These are phyloP conservation scores for Tricharina praecox DNA, from an alignment of 495 filamentous ascomycete genomes.

Conservation along the genomic window DNA sequence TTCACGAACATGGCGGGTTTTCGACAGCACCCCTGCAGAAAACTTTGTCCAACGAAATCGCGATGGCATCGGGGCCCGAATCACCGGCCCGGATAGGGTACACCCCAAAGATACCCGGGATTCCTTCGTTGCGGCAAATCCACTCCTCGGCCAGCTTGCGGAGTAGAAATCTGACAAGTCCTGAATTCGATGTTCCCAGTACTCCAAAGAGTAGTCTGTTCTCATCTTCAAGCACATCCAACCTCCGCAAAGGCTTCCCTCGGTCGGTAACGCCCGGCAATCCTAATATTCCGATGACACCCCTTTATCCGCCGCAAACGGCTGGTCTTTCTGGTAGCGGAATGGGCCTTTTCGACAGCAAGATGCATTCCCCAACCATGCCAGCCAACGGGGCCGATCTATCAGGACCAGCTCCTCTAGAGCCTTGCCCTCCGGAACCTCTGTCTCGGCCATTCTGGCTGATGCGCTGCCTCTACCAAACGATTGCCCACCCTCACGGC, in stretches of 20 bases:
- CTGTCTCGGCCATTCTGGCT: conserved; percentile 90
- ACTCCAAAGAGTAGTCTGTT: conserved; percentile 59
- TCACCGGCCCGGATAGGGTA: conserved; percentile 31
- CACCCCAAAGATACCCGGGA: conserved; percentile 36
- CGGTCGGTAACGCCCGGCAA: conserved; percentile 50
- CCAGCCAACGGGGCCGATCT: conserved; percentile 39
- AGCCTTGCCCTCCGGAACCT: conserved; percentile 77
- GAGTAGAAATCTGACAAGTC: conserved; percentile 42
- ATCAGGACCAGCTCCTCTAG: conserved; percentile 51
- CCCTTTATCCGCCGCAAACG: conserved; percentile 22
- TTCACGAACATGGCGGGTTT: conserved; percentile 16
- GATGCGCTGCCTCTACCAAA: conserved; percentile 84
- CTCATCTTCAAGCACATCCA: conserved; percentile 33
- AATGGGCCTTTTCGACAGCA: conserved; percentile 66
- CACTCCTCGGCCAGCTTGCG: conserved; percentile 64
- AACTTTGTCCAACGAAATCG: conserved; percentile 14
- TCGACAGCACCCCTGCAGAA: conserved; percentile 10
- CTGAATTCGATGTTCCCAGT: conserved; percentile 47
- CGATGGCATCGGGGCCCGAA: conserved; percentile 26
- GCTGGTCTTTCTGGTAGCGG: conserved; percentile 43
- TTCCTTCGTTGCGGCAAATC: conserved; percentile 52
- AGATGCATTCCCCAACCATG: conserved; percentile 57
- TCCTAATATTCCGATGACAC: conserved; percentile 31
- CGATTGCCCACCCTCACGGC: conserved; percentile 73
- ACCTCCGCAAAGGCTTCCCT: conserved; percentile 27